These are phyloP conservation scores for Penicillium pancosmium DNA, from an alignment of 495 filamentous ascomycete species.

Conservation along the genomic window DNA sequence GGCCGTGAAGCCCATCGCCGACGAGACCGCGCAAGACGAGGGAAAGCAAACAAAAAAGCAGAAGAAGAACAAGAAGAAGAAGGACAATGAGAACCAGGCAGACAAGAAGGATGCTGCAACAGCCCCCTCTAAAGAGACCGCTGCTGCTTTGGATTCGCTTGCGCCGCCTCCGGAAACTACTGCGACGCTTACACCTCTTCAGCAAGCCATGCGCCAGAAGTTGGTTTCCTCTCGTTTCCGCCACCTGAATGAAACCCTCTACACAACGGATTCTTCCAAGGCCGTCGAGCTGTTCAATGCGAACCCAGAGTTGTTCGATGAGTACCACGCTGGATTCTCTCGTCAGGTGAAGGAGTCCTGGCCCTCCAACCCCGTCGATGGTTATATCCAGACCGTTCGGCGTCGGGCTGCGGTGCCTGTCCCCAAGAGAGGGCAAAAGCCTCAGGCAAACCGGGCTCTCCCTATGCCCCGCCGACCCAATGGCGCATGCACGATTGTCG, in stretches of 20 bases:
- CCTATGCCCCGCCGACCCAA: slow-evolving; percentile 55
- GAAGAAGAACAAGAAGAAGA: slow-evolving; percentile 44
- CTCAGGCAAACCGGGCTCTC: slow-evolving; percentile 32
- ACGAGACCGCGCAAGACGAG: slow-evolving; percentile 25
- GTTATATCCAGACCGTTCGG: slow-evolving; percentile 70
- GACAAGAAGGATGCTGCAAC: slow-evolving; percentile 18
- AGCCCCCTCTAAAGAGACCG: slow-evolving; percentile 19
- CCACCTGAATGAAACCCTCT: slow-evolving; percentile 93
- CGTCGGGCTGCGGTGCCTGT: slow-evolving; percentile 50
- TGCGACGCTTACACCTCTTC: slow-evolving; percentile 79
- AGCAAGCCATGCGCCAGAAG: slow-evolving; percentile 91
- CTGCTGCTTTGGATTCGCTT: slow-evolving; percentile 26
- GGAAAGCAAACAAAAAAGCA: slow-evolving; percentile 33
- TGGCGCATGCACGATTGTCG: slow-evolving; percentile 75
- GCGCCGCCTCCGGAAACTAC: slow-evolving; percentile 35
- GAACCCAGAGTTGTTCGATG: slow-evolving; percentile 85
- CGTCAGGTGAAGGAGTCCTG: slow-evolving; percentile 86
- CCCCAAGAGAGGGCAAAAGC: slow-evolving; percentile 41
- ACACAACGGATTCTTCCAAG: slow-evolving; percentile 82
- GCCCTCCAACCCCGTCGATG: slow-evolving; percentile 93
- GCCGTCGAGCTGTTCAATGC: slow-evolving; percentile 76
- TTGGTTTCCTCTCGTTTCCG: slow-evolving; percentile 93
- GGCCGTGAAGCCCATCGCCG: slow-evolving; percentile 24
- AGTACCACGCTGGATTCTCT: slow-evolving; percentile 94
- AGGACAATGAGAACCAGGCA: slow-evolving; percentile 34